Percentiles rank a stretch among this genome's conserved stretches.
These are phyloP conservation scores for Salix koriyanagi DNA, from an alignment of 345 rosid species.

Conservation along the genomic window DNA sequence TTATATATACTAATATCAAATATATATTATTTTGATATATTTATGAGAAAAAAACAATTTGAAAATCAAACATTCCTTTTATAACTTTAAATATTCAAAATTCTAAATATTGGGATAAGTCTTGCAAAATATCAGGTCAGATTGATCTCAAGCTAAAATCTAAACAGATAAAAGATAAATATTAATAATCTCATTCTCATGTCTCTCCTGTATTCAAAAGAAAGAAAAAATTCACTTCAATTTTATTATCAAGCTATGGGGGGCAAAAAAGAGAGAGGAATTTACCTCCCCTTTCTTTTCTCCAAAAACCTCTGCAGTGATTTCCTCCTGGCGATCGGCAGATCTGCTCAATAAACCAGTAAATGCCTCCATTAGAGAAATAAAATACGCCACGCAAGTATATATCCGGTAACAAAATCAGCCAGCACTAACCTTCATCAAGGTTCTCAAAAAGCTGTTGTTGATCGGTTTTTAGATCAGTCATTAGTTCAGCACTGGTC, in stretches of 20 bases:
- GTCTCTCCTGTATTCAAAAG: neutral
- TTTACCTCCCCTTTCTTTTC: slow-evolving; percentile 87
- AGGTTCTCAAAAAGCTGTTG: slow-evolving; percentile 47
- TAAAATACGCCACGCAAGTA: neutral
- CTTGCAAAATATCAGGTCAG: neutral
- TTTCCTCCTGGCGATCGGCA: slow-evolving; percentile 63
- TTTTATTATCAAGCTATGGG: neutral
- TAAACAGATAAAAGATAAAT: neutral
- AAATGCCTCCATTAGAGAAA: too few relatives aligned
- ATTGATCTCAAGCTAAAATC: neutral
- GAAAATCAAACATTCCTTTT: too few relatives aligned
- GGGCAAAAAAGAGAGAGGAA: neutral
- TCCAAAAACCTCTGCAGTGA: slow-evolving; percentile 83
- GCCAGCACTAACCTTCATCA: slow-evolving; percentile 45
- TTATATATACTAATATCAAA: too few relatives aligned
- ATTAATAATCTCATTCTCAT: too few relatives aligned
- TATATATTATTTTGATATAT: too few relatives aligned
- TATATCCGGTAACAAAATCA: neutral
- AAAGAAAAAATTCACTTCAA: neutral
- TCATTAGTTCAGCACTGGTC: slow-evolving; percentile 17
- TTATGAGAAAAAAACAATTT: too few relatives aligned
- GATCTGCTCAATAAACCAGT: slow-evolving; percentile 36
- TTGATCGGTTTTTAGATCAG: slow-evolving; percentile 18
- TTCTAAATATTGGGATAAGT: neutral
- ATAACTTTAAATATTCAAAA: neutral